Percentiles rank a stretch among this genome's conserved stretches.
These are phyloP conservation scores for Glomus cerebriforme DNA, from an alignment of 192 early-diverging fungal species.

Conservation along the genomic window DNA sequence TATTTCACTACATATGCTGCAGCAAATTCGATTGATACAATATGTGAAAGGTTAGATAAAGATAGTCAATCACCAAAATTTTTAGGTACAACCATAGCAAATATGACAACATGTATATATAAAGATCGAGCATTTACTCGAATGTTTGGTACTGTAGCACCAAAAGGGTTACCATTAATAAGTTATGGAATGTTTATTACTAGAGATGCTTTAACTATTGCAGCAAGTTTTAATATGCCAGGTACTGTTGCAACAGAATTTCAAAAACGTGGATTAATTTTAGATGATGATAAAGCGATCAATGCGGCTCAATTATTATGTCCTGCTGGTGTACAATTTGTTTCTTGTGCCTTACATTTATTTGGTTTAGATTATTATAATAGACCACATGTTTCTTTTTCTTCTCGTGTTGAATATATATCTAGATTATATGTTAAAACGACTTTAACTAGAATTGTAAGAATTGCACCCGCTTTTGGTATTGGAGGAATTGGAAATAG, in stretches of 20 bases:
- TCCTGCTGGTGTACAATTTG: constrained; percentile 43
- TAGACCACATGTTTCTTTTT: constrained; percentile 2
- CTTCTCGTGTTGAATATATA: constrained; percentile 33
- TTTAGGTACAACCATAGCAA: constrained; percentile 39
- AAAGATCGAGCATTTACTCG: constrained; percentile 52
- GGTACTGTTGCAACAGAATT: constrained; percentile 26
- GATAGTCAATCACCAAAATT: constrained; percentile 44
- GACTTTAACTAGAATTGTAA: constrained; percentile 43
- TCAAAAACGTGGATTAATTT: neutral
- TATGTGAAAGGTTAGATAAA: constrained; percentile 32
- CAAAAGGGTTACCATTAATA: constrained; percentile 35
- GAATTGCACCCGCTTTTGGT: constrained; percentile 52
- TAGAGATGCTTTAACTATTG: constrained; percentile 47
- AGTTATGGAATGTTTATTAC: constrained; percentile 45
- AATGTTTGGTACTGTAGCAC: constrained; percentile 44
- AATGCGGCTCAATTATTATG: constrained; percentile 40
- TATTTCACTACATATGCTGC: constrained; percentile 46
- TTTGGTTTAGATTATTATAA: constrained; percentile 51
- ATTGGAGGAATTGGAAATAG: constrained; percentile 48
- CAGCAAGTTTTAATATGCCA: constrained; percentile 49
- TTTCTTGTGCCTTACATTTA: constrained; percentile 47
- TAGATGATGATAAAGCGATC: neutral
- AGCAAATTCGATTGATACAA: constrained; percentile 46
- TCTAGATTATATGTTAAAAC: constrained; percentile 42
- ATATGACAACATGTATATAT: constrained; percentile 47